Evolutionary conservation across 139 green algal genomes (phyloP), one percentile per base, ranked within the genome.

Genomic region (Eudorina sp.): DNA sequence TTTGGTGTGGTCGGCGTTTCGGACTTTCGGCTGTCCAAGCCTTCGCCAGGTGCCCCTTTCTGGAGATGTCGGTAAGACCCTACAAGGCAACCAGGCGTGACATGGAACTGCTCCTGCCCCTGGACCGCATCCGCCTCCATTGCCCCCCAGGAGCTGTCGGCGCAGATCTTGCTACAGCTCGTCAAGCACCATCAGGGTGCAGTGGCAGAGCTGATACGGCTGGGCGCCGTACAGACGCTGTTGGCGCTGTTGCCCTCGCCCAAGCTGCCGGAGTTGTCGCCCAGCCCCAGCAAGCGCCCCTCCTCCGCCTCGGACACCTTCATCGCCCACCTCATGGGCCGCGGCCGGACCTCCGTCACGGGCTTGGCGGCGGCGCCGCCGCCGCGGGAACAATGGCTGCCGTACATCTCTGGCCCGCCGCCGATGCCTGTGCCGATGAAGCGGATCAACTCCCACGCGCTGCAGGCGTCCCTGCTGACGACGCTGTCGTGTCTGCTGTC

Each of bases 161-260:
- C 41, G 8, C 16, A 62, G 38, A 55, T 88, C 34, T 68, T 88
- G 36, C 46, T 82, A 25, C 69, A 81, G 68, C 68, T 81, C 21
- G 23, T 11, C 31, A 21, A n/a, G 29, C 68, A 88, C 68, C 66
- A 81, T 36, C 83, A 81, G 13, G 83, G 66, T 13, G 68, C 51
- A 0, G 25, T 31, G 13, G 34, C 55, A 27, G 36, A 45, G n/a
- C 40, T 81, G 46, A 48, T 88, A 36, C 68, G 51, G 25, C 68
- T 73, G 48, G 83, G 83, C 36, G 69, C 43, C 25, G 38, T 73
- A 36, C 68, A 88, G 69, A 38, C 81, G 83, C 51, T 81, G 48
- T 1, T 53, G 48, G 68, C 48, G 16, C 51, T 73, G 68, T 46
- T 88, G 48, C 83, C 83, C 8, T 34, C 48, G 27, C 83, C 83